Base-by-base conservation (phyloP, 2,329 filamentous ascomycete genomes). In the Epichloe hybrida region DNA sequence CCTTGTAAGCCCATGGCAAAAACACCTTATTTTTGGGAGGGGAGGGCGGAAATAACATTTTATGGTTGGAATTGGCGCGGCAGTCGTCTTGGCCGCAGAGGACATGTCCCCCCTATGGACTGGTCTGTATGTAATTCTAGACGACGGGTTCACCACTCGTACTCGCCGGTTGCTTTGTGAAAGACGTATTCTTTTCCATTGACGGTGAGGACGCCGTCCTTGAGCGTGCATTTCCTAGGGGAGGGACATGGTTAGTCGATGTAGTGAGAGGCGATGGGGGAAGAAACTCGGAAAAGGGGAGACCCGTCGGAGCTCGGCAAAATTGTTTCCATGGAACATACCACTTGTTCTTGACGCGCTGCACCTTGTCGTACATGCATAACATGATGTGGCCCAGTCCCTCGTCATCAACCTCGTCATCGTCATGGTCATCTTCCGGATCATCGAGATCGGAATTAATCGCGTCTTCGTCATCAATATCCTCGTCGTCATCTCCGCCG, bases 381-480 rank as follows among this genome's bases (percentile, higher is more conserved):
- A 98, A 82, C 87, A 98, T 97, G 64, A 94, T 90, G 59, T 95
- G 86, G 1, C 84, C 83, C 57, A 86, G 79, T 37, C 83, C 80
- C 42, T 95, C 90, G 53, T 94, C 88, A 13, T 89, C 87, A 48
- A 93, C 90, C 36, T 93, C 88, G 23, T 91, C 87, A 23, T 93
- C 88, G 34, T 86, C 83, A 17, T 81, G 70, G 11, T 88, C 83
- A 54, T 97, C 93, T 55, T 97, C 90, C 0, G 90, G 82, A 63
- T 98, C 93, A 64, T 98, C 93, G 3, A 98, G 81, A 61, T 98
- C 93, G 0, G 93, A 97, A 67, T 98, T 98, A 71, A 98, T 98
- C 2, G 91, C 93, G 65, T 98, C 90, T 57, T 95, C 91, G 56
- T 96, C 90, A 12, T 81, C 80, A 23, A 76, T 69, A 52, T 78